Percentiles rank a stretch among this genome's conserved stretches.
Evolutionary conservation across 2,329 filamentous ascomycete species (phyloP).

Genomic region (Exserohilum turcica): DNA sequence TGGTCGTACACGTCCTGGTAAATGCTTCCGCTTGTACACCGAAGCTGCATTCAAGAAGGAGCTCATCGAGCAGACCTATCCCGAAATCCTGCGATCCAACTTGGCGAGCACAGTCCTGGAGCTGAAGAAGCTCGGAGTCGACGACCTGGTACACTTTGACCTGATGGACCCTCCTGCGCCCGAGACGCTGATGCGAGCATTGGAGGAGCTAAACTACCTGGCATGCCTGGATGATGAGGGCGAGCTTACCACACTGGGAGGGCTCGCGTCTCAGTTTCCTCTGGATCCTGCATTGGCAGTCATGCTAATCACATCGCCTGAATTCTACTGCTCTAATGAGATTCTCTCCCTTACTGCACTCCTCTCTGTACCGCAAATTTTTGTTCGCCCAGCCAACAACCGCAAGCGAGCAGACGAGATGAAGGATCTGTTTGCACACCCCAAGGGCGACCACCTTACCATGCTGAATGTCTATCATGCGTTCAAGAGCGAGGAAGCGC

Average conservation of each 20-base stretch:
- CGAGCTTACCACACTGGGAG: conserved; percentile 83
- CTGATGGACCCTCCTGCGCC: conserved; percentile 98
- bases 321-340: conserved; percentile 99
- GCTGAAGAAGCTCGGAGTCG: conserved; percentile 93
- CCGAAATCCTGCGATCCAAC: conserved; percentile 93
- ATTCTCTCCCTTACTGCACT: conserved; percentile 93
- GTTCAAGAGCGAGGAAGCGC: conserved; percentile 77
- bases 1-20: conserved; percentile 96
- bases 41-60: conserved; percentile 97
- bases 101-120: conserved; percentile 93
- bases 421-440: conserved; percentile 91
- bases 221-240: conserved; percentile 96
- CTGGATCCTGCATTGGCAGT: conserved; percentile 92
- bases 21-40: conserved; percentile 96
- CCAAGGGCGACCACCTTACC: conserved; percentile 92
- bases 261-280: conserved; percentile 91
- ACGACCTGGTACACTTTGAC: conserved; percentile 97
- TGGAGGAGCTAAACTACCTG: conserved; percentile 97
- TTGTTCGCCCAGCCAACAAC: conserved; percentile 81
- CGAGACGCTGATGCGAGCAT: conserved; percentile 95
- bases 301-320: conserved; percentile 96
- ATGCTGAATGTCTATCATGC: conserved; percentile 98
- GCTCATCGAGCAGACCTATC: conserved; percentile 95
- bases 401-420: conserved; percentile 95
- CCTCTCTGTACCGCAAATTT: conserved; percentile 92